These are phyloP conservation scores for Phytophthora pseudosyringae DNA, from an alignment of 352 stramenopile genomes.

Conservation along the genomic window DNA sequence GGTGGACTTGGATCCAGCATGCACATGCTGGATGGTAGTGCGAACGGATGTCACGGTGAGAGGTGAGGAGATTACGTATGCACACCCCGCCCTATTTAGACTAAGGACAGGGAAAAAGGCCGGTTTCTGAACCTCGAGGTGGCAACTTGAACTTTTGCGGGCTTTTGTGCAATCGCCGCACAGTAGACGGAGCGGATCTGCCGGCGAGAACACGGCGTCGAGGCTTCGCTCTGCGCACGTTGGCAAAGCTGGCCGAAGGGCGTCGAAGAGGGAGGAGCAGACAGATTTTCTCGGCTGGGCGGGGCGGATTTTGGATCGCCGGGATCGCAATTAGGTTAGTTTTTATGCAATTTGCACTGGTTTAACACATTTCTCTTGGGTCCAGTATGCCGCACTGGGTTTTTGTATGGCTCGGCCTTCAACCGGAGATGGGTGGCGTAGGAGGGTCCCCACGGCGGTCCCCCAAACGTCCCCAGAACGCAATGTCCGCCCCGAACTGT, in stretches of 20 bases:
- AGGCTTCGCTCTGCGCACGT: not conserved
- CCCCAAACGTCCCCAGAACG: conserved; percentile 28
- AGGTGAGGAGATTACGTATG: not conserved
- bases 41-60: conserved; percentile 14
- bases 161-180: conserved; percentile 29
- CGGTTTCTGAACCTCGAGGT: conserved; percentile 23
- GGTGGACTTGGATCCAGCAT: conserved; percentile 13
- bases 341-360: conserved; percentile 27
- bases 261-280: conserved; percentile 1
- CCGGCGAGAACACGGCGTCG: conserved; percentile 3
- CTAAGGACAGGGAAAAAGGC: conserved; percentile 10
- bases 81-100: conserved; percentile 18
- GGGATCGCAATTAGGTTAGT: not conserved
- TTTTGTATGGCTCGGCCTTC: conserved; percentile 9
- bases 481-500: conserved; percentile 31
- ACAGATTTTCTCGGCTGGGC: not conserved
- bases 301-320: conserved; percentile 24
- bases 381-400: conserved; percentile 16
- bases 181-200: conserved; percentile 32
- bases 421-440: conserved; percentile 26
- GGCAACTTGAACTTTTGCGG: conserved; percentile 32
- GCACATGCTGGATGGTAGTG: conserved; percentile 18
- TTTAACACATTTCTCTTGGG: conserved; percentile 27
- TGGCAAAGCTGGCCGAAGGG: no score
- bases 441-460: conserved; percentile 21